Conservation (phyloP, 805 yeast genomes). For the Candida stauntonica region DNA sequence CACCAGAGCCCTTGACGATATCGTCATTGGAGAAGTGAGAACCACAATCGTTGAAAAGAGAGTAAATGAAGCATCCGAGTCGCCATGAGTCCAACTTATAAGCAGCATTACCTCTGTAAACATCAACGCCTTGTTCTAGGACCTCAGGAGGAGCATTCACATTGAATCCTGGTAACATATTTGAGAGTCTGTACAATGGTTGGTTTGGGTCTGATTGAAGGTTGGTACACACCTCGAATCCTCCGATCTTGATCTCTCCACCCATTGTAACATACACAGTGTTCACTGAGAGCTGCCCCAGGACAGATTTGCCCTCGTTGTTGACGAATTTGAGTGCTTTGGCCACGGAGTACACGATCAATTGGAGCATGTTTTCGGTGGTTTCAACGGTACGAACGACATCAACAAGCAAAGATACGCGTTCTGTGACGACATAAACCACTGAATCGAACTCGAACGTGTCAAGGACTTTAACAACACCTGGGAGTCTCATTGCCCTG, state of each 20-base stretch:
- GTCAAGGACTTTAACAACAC: slow-evolving; percentile 59
- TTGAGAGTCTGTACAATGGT: slow-evolving; percentile 33
- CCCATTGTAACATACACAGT: slow-evolving; percentile 59
- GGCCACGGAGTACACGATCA: slow-evolving; percentile 55
- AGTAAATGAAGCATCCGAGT: slow-evolving; percentile 52
- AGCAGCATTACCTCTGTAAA: slow-evolving; percentile 30
- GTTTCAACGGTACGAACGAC: slow-evolving; percentile 32
- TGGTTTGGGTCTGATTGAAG: slow-evolving; percentile 32
- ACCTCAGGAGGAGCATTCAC: slow-evolving; percentile 53
- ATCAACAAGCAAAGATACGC: slow-evolving; percentile 47
- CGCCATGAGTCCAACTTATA: slow-evolving; percentile 60
- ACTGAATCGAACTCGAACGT: slow-evolving; percentile 55
- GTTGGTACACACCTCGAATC: slow-evolving; percentile 65
- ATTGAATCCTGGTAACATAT: slow-evolving; percentile 30
- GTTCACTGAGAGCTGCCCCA: slow-evolving; percentile 55
- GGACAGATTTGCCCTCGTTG: slow-evolving; percentile 48
- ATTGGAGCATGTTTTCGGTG: slow-evolving; percentile 36
- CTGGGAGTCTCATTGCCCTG: slow-evolving; percentile 64
- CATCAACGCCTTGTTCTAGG: slow-evolving; percentile 39
- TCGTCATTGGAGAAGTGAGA: slow-evolving; percentile 9
- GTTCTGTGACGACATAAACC: slow-evolving; percentile 64
- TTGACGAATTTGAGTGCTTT: slow-evolving; percentile 55
- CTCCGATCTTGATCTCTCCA: slow-evolving; percentile 85
- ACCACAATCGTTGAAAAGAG: slow-evolving; percentile 34
- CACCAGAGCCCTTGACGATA: slow-evolving; percentile 15